These are phyloP conservation scores for Phyllosticta citriasiana DNA, from an alignment of 2,329 filamentous ascomycete species.

Conservation along the genomic window DNA sequence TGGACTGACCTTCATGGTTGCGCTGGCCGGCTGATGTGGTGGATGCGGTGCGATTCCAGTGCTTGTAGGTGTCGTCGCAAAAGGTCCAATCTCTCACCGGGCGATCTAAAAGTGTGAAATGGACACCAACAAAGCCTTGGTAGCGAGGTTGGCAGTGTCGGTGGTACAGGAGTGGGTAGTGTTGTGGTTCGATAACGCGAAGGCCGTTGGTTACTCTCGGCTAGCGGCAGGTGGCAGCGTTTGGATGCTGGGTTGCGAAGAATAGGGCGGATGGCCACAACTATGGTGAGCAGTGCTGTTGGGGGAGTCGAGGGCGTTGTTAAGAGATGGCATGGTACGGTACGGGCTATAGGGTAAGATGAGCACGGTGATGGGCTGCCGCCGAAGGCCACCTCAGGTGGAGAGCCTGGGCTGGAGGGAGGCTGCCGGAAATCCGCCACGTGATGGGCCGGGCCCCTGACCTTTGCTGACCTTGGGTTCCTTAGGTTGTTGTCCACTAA, in stretches of 20 bases:
- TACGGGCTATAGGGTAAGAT: background rate
- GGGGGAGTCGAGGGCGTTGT: background rate
- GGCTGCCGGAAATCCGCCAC: background rate
- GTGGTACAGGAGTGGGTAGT: background rate
- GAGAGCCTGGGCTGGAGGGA: background rate
- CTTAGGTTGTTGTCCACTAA: background rate
- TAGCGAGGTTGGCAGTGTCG: background rate
- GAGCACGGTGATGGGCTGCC: background rate
- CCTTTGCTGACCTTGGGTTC: background rate
- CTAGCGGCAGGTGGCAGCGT: background rate
- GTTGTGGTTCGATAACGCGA: background rate
- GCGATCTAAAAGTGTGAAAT: background rate
- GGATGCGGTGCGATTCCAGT: background rate
- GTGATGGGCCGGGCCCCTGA: background rate
- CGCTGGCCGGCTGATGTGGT: background rate
- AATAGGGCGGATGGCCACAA: background rate
- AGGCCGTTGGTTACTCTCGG: background rate
- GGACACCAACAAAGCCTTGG: background rate
- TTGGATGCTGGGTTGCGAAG: background rate
- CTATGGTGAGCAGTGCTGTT: background rate
- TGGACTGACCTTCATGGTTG: conserved; percentile 29
- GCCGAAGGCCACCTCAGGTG: background rate
- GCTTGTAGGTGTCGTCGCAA: background rate
- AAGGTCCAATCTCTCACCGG: background rate
- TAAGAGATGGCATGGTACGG: background rate